Base-by-base conservation (phyloP, 352 stramenopile species). In the Phytopythium litorale region DNA sequence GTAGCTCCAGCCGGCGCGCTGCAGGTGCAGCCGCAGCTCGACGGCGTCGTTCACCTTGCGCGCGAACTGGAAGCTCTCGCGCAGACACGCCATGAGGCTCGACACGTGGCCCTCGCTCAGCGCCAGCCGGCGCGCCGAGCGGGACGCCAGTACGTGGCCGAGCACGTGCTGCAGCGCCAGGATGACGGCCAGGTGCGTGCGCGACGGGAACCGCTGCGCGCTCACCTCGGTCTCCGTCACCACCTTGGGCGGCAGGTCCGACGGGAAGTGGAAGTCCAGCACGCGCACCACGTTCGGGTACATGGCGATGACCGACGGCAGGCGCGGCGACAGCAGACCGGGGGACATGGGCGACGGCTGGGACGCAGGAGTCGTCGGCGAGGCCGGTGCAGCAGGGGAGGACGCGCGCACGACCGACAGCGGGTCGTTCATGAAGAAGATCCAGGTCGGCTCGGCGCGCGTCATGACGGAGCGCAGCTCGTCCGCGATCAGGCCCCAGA, bases 401-500 rank as follows among this genome's bases (percentile, higher is more conserved):
- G 33, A 54, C 0, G 42, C n/a, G 7, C 30, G 28, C 23, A 35
- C 42, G 3, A 60, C 19, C 16, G 60, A 16, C 4, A 51, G 62
- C 13, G 66, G 70, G 53, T 66, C 52, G 21, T 64, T 63, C 67
- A 78, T 66, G 54, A 84, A 87, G 60, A 89, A 86, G 33, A 89
- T 76, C 82, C 81, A 94, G 45, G 84, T 91, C 1, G 84, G 84
- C 63, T 91, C 79, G 8, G 79, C 80, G 4, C 81, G 81, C 35
- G 77, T 75, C 73, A 94, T 84, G 30, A 92, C 79, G 0, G 84
- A 86, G 18, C 85, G 79, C n/a, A 94, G 60, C 59, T 94, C 85
- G 58, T 94, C 85, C 0, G 79, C 66, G 45, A 94, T 92, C 28
- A 94, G 65, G 0, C 85, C 85, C 83, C 85, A 94, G 9, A 91